Percentiles rank a stretch among this genome's conserved stretches.
Conservation (phyloP, 768 basidiomycete genomes). For the Kondoa malvinella region DNA sequence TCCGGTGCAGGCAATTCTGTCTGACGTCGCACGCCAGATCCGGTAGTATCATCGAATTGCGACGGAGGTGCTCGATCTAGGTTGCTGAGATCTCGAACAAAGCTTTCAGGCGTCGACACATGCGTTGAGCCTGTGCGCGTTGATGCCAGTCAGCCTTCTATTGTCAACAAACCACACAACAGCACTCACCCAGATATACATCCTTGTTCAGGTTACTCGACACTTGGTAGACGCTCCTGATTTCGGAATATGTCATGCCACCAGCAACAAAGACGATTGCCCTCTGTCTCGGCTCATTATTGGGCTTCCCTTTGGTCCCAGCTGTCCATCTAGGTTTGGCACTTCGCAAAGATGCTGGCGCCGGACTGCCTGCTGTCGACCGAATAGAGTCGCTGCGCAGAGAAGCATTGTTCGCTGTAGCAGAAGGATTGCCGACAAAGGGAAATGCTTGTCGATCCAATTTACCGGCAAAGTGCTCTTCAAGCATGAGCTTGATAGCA, state of each 20-base stretch:
- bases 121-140: constrained; percentile 70
- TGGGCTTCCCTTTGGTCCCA: constrained; percentile 29
- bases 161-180: not conserved
- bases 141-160: not conserved
- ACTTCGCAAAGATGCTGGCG: constrained; percentile 61
- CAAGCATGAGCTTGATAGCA: constrained; percentile 56
- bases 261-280: constrained; percentile 81
- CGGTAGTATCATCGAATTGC: too few relatives aligned
- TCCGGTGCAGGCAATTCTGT: too few relatives aligned
- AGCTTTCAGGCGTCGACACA: constrained; percentile 58
- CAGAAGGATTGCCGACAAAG: constrained; percentile 59
- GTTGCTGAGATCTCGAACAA: constrained; percentile 70
- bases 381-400: constrained; percentile 14
- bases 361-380: not conserved
- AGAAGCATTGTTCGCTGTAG: constrained; percentile 31
- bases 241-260: constrained; percentile 90
- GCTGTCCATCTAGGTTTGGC: constrained; percentile 29
- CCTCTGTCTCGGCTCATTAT: constrained; percentile 45
- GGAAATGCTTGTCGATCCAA: constrained; percentile 70
- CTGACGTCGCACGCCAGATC: too few relatives aligned
- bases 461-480: constrained; percentile 69
- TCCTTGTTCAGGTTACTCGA: constrained; percentile 63
- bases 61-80: constrained; percentile 44
- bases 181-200: constrained; percentile 65
- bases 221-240: constrained; percentile 68